These are phyloP conservation scores for Paramecium octaurelia DNA, from an alignment of 73 alveolate genomes.

Conservation along the genomic window DNA sequence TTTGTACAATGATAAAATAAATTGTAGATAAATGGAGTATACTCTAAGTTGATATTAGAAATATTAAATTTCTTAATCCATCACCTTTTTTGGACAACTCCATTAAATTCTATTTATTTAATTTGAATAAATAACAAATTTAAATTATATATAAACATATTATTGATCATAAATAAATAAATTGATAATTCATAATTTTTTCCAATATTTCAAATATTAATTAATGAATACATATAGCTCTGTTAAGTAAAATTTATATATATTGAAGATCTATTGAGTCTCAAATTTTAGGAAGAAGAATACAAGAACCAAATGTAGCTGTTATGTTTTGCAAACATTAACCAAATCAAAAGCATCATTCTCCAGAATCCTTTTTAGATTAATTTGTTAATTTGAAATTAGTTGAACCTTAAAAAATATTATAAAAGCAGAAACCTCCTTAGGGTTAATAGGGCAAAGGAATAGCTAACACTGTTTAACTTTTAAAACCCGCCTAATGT, in stretches of 20 bases:
- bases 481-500: neutral
- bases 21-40: too few species aligned
- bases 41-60: too few species aligned
- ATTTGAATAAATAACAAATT: neutral
- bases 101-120: neutral
- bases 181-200: neutral
- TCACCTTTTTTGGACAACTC: neutral
- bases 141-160: neutral
- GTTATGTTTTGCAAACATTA: neutral
- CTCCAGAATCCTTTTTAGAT: neutral
- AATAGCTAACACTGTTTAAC: neutral
- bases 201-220: neutral
- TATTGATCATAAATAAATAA: neutral
- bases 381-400: neutral
- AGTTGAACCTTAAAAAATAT: neutral
- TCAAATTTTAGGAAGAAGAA: neutral
- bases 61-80: neutral
- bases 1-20: too few species aligned
- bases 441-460: neutral
- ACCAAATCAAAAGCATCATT: neutral
- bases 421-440: neutral
- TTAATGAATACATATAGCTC: slow-evolving; percentile 23
- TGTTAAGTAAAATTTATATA: neutral
- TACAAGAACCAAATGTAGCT: neutral
- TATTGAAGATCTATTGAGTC: neutral